Conservation (phyloP, 1,284 basidiomycete species). For the Tremellales sp. region DNA sequence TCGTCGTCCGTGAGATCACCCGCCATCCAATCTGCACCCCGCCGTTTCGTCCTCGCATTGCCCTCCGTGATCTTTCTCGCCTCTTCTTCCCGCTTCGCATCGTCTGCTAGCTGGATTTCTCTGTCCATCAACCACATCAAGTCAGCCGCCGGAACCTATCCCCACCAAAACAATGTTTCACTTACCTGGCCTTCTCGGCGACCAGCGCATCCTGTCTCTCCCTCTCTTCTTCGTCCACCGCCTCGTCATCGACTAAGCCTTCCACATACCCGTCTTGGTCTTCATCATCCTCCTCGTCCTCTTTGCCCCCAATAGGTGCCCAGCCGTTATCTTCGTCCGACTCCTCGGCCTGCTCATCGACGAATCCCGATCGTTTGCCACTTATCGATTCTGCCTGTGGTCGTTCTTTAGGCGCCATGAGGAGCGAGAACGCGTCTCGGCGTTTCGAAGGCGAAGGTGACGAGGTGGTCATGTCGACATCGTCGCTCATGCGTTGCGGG, state of each 20-base stretch:
- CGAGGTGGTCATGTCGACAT: not conserved
- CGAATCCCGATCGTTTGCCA: slow-evolving; percentile 8
- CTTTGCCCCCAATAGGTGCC: slow-evolving; percentile 16
- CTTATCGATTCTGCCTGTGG: not conserved
- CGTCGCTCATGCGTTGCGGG: not conserved
- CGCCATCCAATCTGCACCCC: slow-evolving; percentile 31
- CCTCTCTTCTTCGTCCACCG: slow-evolving; percentile 26
- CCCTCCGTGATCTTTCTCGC: slow-evolving; percentile 40
- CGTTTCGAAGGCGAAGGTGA: not conserved
- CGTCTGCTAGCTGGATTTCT: slow-evolving; percentile 34
- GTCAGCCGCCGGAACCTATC: slow-evolving; percentile 2
- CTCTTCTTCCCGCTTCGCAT: slow-evolving; percentile 32
- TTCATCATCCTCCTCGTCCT: slow-evolving; percentile 31
- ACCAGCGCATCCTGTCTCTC: slow-evolving; percentile 25
- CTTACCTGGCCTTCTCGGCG: slow-evolving; percentile 35
- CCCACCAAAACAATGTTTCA: not conserved
- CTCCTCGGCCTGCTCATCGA: slow-evolving; percentile 44
- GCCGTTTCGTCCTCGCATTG: slow-evolving; percentile 25
- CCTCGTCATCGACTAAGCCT: slow-evolving; percentile 37
- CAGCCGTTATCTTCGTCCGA: slow-evolving; percentile 42
- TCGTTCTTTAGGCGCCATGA: not conserved
- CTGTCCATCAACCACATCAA: slow-evolving; percentile 9
- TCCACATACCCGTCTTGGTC: slow-evolving; percentile 30
- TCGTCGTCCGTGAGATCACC: slow-evolving; percentile 36
- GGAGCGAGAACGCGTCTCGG: not conserved